Base-by-base conservation (phyloP, 2,329 filamentous ascomycete species). In the Lecanicillium sp. region DNA sequence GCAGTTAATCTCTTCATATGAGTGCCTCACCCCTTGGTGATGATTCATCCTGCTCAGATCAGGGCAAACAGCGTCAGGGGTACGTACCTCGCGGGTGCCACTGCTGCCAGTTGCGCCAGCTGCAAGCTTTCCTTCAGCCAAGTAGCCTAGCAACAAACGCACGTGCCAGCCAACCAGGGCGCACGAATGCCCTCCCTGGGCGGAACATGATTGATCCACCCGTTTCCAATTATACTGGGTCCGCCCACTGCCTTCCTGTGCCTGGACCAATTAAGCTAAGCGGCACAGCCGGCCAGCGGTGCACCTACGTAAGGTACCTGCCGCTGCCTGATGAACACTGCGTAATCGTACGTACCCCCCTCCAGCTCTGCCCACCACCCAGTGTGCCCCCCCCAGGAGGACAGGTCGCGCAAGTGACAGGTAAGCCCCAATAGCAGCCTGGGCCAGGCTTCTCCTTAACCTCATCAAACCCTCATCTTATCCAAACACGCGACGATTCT, bases 401-500 rank as follows among this genome's bases (percentile, higher is more conserved):
- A 47, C 47, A 49, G 15, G 12, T 44, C 40, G 33, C 41, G 41
- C 33, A 49, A 49, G 29, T 40, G 48, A 44, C 47, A 49, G 40
- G 47, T 44, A 49, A 49, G 47, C 47, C 39, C 39, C 30, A 40
- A 35, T 29, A 43, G 38, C 33, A 37, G 39, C 46, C 27, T 32
- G n/a, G n/a, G 41, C 24, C 44, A 24, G 27, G 15, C 32, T 45
- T 49, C 48, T 45, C 41, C 41, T 49, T 49, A 29, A 49, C 47
- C 47, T 49, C 41, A 44, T 41, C 48, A 44, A 44, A 33, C 48
- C 41, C 17, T 40, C 40, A 40, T 39, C 41, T 37, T 35, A 29
- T 26, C 15, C 47, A 39, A 49, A 45, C 41, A 45, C 48, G 48
- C 49, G 49, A 50, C 49, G 46, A 51, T 48, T 51, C 49, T 52